These are phyloP conservation scores for Fusarium buharicum DNA, from an alignment of 2,329 filamentous ascomycete genomes.

Conservation along the genomic window DNA sequence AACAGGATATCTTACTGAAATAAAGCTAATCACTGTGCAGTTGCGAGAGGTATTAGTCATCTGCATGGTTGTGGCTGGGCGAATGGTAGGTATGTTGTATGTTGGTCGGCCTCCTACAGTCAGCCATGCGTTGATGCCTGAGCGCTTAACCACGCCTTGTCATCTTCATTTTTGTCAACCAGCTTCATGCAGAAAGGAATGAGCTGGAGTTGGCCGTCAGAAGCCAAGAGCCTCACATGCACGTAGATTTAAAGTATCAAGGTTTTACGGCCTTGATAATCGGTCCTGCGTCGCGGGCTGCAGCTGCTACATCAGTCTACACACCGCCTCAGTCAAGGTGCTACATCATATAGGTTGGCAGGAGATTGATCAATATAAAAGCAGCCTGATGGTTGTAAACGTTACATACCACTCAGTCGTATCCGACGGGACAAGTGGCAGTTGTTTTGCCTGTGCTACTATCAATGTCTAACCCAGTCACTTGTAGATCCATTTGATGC, in stretches of 20 bases:
- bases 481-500: background rate
- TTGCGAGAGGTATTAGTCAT: background rate
- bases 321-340: too few relatives aligned
- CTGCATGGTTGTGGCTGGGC: background rate
- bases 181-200: background rate
- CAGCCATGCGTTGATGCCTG: background rate
- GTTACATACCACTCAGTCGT: too few relatives aligned
- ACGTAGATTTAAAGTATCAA: background rate
- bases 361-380: too few relatives aligned
- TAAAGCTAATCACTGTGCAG: background rate
- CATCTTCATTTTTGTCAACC: background rate
- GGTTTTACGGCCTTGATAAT: too few relatives aligned
- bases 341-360: too few relatives aligned
- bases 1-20: background rate
- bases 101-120: background rate
- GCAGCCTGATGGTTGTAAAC: too few relatives aligned
- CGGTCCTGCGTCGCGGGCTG: too few relatives aligned
- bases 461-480: background rate
- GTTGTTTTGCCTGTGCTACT: too few relatives aligned
- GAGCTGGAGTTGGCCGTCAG: background rate
- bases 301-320: too few relatives aligned
- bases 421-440: too few relatives aligned
- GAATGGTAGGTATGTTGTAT: background rate
- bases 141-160: background rate
- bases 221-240: background rate